Percentiles rank a stretch among this genome's conserved stretches.
phyloP scores from a whole-genome alignment of 2,329 filamentous ascomycete genomes.

The Trichoderma harzianum region DNA sequence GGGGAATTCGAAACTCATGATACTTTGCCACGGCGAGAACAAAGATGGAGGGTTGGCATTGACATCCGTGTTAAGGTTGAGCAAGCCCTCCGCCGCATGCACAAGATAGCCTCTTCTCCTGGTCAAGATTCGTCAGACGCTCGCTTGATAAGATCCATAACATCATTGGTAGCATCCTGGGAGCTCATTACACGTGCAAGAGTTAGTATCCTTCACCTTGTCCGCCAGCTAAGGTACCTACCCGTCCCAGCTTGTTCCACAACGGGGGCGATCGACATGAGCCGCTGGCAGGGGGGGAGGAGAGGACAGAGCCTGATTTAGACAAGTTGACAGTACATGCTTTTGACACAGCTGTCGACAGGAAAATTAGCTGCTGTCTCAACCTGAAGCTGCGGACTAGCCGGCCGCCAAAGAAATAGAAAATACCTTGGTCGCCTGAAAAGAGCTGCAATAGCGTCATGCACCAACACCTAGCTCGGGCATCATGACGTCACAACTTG shows the following conservation, averaged over 20 bases:
- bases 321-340: background rate
- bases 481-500: constrained; percentile 26
- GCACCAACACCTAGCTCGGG: constrained; percentile 18
- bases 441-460: constrained; percentile 20
- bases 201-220: background rate
- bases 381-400: constrained; percentile 4
- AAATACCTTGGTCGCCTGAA: background rate
- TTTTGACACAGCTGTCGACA: background rate
- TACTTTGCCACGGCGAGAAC: background rate
- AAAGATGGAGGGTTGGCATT: background rate
- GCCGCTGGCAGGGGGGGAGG: background rate
- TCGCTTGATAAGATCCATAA: background rate
- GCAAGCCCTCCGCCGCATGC: background rate
- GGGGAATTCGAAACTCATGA: background rate
- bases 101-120: background rate
- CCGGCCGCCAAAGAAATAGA: background rate
- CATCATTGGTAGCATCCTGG: background rate
- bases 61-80: background rate
- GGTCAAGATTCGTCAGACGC: background rate
- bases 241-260: constrained; percentile 7
- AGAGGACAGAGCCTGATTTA: background rate
- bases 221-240: constrained; percentile 1
- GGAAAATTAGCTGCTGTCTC: background rate
- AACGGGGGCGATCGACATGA: constrained; percentile 8
- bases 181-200: background rate